These are phyloP conservation scores for Marasmius tenuissimus DNA, from an alignment of 1,284 basidiomycete species.

Conservation along the genomic window DNA sequence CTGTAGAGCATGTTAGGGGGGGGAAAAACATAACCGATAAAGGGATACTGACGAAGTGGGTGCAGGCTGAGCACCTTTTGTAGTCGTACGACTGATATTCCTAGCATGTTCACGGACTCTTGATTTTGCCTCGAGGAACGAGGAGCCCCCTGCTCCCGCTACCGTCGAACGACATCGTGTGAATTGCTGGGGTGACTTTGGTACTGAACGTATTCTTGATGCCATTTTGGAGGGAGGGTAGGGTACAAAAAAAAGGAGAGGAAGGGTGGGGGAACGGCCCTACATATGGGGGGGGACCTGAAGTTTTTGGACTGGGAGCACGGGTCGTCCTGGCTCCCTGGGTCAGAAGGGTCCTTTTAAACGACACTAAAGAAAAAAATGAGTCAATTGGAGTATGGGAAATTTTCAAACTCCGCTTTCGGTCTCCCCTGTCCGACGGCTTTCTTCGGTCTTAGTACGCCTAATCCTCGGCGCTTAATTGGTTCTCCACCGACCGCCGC, in stretches of 20 bases:
- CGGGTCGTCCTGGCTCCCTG: no score
- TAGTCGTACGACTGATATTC: slow-evolving; percentile 68
- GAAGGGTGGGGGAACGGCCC: neutral
- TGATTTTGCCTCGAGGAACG: slow-evolving; percentile 68
- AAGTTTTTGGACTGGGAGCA: no score
- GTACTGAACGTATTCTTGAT: slow-evolving; percentile 43
- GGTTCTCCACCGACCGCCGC: no score
- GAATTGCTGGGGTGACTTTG: slow-evolving; percentile 43
- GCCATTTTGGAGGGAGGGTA: slow-evolving; percentile 22
- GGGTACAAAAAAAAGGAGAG: neutral
- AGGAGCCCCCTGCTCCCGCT: slow-evolving; percentile 36
- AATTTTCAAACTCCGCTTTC: no score
- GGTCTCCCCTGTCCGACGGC: no score
- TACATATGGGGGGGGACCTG: no score
- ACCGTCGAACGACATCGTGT: slow-evolving; percentile 55
- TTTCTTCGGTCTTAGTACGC: no score
- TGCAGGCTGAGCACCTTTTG: slow-evolving; percentile 54
- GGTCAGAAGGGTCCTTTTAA: no score
- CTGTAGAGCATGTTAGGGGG: slow-evolving; percentile 31
- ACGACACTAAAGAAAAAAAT: no score
- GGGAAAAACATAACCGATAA: slow-evolving; percentile 1
- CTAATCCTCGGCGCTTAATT: no score
- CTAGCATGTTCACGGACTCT: slow-evolving; percentile 70
- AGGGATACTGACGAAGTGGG: slow-evolving; percentile 50
- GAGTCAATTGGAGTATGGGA: no score